Conservation (phyloP, 1,284 basidiomycete species). For the Malassezia caprae region DNA sequence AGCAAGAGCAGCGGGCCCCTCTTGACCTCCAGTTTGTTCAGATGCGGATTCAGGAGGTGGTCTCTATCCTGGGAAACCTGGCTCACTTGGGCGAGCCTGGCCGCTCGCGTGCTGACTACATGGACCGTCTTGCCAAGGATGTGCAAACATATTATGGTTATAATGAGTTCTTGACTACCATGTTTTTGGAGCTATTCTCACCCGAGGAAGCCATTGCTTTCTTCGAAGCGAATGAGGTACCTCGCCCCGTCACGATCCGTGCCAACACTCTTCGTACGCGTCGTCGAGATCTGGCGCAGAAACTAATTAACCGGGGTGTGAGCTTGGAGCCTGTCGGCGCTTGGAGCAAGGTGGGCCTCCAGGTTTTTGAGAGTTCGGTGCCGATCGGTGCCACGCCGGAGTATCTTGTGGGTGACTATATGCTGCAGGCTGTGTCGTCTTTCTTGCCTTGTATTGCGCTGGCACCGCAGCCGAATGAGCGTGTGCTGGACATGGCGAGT, state of each 20-base stretch:
- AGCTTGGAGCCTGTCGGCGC: constrained; percentile 86
- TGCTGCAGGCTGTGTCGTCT: constrained; percentile 96
- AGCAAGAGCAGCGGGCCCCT: constrained; percentile 56
- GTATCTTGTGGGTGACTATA: constrained; percentile 97
- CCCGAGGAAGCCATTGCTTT: constrained; percentile 85
- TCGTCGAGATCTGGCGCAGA: constrained; percentile 84
- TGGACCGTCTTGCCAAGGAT: constrained; percentile 71
- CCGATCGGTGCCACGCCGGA: constrained; percentile 91
- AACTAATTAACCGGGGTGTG: constrained; percentile 89
- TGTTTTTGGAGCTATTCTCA: constrained; percentile 85
- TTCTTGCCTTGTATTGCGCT: constrained; percentile 98
- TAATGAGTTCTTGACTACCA: constrained; percentile 87
- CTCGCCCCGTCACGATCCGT: constrained; percentile 92
- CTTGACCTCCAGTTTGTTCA: constrained; percentile 72
- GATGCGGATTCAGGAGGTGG: constrained; percentile 75
- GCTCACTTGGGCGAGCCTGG: constrained; percentile 50
- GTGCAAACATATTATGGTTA: constrained; percentile 75
- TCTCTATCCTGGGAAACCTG: constrained; percentile 57
- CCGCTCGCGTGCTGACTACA: constrained; percentile 70
- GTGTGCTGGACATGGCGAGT: constrained; percentile 95
- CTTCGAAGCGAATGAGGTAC: constrained; percentile 94
- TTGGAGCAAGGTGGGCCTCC: constrained; percentile 95
- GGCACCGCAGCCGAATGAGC: constrained; percentile 80
- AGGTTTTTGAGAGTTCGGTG: constrained; percentile 91
- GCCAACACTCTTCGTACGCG: constrained; percentile 92